Conservation (phyloP, 73 alveolate species). For the Tetrahymena thermophila region DNA sequence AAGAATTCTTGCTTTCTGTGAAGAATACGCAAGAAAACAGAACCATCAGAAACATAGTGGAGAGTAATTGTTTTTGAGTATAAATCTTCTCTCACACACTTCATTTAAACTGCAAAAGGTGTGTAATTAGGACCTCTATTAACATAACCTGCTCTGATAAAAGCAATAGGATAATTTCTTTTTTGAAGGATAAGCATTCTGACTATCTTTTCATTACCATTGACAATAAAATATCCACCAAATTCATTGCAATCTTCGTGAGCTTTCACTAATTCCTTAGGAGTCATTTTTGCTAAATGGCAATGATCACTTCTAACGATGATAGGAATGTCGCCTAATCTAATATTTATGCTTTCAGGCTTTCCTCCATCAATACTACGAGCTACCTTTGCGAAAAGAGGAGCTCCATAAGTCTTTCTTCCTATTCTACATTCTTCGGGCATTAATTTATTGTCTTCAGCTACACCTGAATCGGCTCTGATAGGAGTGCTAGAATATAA, state of each 20-base stretch:
- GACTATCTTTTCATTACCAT: conserved; percentile 93
- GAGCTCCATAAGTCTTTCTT: conserved; percentile 84
- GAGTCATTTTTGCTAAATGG: conserved; percentile 76
- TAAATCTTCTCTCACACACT: conserved; percentile 97
- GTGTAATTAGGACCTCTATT: conserved; percentile 90
- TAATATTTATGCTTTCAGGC: conserved; percentile 74
- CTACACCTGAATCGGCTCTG: conserved; percentile 49
- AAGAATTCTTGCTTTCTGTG: conserved; percentile 88
- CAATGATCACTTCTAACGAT: conserved; percentile 92
- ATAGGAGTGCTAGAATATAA: not conserved
- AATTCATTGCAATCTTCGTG: conserved; percentile 93
- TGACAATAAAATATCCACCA: conserved; percentile 96
- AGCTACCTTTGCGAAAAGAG: conserved; percentile 86
- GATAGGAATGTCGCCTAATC: conserved; percentile 93
- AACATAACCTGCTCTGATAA: conserved; percentile 78
- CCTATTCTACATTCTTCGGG: conserved; percentile 95
- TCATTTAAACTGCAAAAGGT: conserved; percentile 88
- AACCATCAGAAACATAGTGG: conserved; percentile 96
- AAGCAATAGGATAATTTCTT: conserved; percentile 96
- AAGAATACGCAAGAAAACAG: conserved; percentile 80
- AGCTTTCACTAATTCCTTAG: conserved; percentile 76
- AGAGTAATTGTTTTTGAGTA: conserved; percentile 87
- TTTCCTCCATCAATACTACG: conserved; percentile 83
- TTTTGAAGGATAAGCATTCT: conserved; percentile 96
- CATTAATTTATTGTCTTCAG: conserved; percentile 65